Evolutionary conservation across 495 filamentous ascomycete species (phyloP).

Genomic region (Massariosphaeria phaeospora): DNA sequence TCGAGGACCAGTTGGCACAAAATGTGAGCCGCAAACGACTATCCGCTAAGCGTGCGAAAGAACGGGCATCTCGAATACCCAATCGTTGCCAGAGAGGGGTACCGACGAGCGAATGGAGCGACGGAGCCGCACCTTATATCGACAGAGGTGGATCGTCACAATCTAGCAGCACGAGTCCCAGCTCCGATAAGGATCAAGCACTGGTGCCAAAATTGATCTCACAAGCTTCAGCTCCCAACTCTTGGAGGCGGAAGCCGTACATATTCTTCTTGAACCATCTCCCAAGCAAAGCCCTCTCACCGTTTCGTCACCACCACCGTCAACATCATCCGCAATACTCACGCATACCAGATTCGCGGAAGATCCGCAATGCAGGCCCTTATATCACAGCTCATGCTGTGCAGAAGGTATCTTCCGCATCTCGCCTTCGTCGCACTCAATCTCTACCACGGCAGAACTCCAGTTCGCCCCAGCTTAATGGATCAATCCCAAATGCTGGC

Average conservation of each 20-base stretch:
- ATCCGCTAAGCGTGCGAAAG: neutral
- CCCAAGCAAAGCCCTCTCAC: neutral
- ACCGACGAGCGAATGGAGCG: neutral
- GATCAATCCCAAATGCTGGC: neutral
- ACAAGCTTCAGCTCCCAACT: neutral
- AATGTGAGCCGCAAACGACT: conserved; percentile 3
- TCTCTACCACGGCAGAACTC: neutral
- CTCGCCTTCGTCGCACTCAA: conserved; percentile 7
- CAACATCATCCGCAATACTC: neutral
- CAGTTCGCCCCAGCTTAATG: neutral
- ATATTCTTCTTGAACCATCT: neutral
- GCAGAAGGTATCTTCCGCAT: neutral
- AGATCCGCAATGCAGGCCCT: neutral
- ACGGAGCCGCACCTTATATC: neutral
- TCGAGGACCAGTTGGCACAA: conserved; percentile 24
- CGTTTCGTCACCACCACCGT: neutral
- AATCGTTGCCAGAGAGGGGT: neutral
- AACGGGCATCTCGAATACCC: neutral
- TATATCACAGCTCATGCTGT: neutral
- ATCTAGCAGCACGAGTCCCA: neutral
- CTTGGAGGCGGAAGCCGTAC: neutral
- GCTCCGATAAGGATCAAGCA: neutral
- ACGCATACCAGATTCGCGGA: neutral
- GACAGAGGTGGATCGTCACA: neutral
- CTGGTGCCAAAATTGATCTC: neutral